Percentiles rank a stretch among this genome's conserved stretches.
Conservation (phyloP, 441 rosid species). For the Erysimum pusillum region DNA sequence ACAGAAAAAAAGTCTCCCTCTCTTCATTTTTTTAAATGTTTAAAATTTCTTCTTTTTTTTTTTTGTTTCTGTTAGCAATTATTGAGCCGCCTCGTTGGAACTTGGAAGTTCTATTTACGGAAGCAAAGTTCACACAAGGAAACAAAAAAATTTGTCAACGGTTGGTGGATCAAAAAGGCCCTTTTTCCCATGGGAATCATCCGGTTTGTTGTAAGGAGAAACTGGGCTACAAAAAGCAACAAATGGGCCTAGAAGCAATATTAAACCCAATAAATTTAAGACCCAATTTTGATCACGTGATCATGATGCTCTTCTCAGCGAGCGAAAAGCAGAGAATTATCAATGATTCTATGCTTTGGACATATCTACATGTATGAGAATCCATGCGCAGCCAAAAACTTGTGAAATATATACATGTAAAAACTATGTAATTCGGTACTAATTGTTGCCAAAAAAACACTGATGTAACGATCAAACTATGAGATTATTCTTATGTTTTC, state of each 20-base stretch:
- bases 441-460: neutral
- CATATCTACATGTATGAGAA: too few species aligned
- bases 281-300: too few species aligned
- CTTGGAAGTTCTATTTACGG: neutral
- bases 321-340: too few species aligned
- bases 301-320: too few species aligned
- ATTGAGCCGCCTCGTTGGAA: constrained; percentile 34
- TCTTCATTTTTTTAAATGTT: constrained; percentile 16
- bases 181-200: too few species aligned
- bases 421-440: neutral
- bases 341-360: too few species aligned
- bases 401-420: too few species aligned
- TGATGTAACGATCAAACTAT: neutral
- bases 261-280: too few species aligned
- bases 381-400: neutral
- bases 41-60: too few species aligned
- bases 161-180: neutral
- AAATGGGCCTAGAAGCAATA: too few species aligned
- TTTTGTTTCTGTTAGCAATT: constrained; percentile 18
- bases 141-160: neutral
- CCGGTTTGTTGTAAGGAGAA: too few species aligned
- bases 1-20: neutral
- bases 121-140: neutral
- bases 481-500: neutral
- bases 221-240: too few species aligned